phyloP scores from a whole-genome alignment of 106 monocot species.

The Agapanthus africanus region DNA sequence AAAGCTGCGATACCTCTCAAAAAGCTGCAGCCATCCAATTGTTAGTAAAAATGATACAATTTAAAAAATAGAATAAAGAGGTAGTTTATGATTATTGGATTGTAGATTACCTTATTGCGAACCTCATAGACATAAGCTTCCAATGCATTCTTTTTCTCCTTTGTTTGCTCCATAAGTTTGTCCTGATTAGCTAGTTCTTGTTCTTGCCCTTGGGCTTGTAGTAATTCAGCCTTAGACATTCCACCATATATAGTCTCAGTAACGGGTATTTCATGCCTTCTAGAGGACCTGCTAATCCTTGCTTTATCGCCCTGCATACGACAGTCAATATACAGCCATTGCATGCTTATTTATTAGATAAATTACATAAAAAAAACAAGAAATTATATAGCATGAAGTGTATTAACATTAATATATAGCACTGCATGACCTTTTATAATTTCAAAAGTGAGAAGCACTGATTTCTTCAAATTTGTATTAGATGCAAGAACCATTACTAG shows the following conservation, averaged over 20 bases:
- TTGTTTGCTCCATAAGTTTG: slow-evolving; percentile 71
- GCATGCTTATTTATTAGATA: too few relatives aligned
- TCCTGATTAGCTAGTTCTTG: slow-evolving; percentile 56
- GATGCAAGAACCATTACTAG: too few relatives aligned
- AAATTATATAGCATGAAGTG: too few relatives aligned
- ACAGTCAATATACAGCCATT: too few relatives aligned
- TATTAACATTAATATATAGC: too few relatives aligned
- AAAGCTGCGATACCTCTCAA: slow-evolving; percentile 81
- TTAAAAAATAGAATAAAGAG: neutral
- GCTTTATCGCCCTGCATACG: slow-evolving; percentile 18
- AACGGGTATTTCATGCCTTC: slow-evolving; percentile 48
- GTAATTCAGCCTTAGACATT: slow-evolving; percentile 35
- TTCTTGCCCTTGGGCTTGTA: slow-evolving; percentile 55
- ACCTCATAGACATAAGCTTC: slow-evolving; percentile 86
- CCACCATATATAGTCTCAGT: slow-evolving; percentile 49
- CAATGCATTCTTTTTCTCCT: slow-evolving; percentile 78
- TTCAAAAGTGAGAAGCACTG: too few relatives aligned
- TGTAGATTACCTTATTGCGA: slow-evolving; percentile 84
- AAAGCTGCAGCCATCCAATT: slow-evolving; percentile 42
- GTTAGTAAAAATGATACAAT: neutral
- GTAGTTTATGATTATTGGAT: too few relatives aligned
- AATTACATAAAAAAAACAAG: too few relatives aligned
- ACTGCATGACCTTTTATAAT: too few relatives aligned
- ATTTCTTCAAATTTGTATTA: too few relatives aligned
- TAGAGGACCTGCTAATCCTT: neutral